Percentiles rank a stretch among this genome's conserved stretches.
These are phyloP conservation scores for Chlorella sp. DNA, from an alignment of 139 green algal species.

Conservation along the genomic window DNA sequence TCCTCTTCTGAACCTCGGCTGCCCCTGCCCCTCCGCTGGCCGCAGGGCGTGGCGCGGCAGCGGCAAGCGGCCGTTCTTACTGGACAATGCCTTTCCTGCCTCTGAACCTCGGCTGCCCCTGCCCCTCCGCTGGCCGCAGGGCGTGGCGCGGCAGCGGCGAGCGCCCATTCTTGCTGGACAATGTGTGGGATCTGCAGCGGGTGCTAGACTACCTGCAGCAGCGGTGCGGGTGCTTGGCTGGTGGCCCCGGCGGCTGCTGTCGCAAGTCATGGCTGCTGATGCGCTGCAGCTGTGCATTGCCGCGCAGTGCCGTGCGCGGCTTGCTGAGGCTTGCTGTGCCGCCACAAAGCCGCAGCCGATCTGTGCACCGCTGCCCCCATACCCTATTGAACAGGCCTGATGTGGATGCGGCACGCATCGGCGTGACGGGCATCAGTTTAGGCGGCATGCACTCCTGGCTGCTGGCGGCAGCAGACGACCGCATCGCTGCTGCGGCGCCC, in stretches of 20 bases:
- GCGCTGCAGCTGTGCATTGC: too few species aligned
- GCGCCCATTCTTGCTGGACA: constrained; percentile 78
- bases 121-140: not conserved
- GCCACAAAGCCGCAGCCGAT: too few species aligned
- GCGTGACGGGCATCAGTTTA: constrained; percentile 68
- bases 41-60: not conserved
- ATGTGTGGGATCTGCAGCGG: constrained; percentile 72
- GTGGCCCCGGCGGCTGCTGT: not conserved
- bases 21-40: not conserved
- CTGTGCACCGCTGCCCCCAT: too few species aligned
- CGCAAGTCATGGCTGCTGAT: too few species aligned
- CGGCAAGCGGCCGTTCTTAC: too few species aligned
- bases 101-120: not conserved
- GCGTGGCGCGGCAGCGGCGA: constrained; percentile 58
- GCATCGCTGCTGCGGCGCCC: constrained; percentile 64
- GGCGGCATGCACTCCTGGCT: constrained; percentile 81
- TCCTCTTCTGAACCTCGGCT: not conserved
- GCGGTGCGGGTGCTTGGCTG: not conserved
- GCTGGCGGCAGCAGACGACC: constrained; percentile 51
- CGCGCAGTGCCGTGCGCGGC: too few species aligned
- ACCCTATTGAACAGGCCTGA: constrained; percentile 43
- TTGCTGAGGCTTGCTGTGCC: too few species aligned
- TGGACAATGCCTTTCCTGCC: not conserved
- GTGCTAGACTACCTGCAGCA: constrained; percentile 69
- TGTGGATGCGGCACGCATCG: constrained; percentile 66